Conservation (phyloP, 2,329 filamentous ascomycete genomes). For the Penicillium capsulatum region DNA sequence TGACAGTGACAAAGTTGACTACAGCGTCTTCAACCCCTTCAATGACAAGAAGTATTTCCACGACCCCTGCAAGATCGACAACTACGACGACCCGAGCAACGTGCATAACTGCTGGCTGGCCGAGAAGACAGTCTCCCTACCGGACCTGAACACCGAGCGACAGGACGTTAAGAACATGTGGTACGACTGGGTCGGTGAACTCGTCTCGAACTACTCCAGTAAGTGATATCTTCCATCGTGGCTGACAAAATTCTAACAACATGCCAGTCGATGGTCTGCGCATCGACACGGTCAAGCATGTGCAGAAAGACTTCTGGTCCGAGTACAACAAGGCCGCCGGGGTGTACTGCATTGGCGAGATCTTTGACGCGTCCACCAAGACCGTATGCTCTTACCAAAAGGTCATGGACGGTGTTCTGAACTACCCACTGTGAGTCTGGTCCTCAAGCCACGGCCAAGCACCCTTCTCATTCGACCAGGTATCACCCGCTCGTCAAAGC, state of each 20-base stretch:
- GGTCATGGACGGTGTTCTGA: slow-evolving; percentile 44
- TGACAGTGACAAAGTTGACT: slow-evolving; percentile 20
- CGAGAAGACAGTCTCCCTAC: slow-evolving; percentile 44
- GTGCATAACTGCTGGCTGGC: slow-evolving; percentile 51
- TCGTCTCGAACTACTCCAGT: slow-evolving; percentile 43
- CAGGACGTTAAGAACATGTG: slow-evolving; percentile 39
- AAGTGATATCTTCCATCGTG: not conserved
- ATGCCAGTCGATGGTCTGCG: slow-evolving; percentile 48
- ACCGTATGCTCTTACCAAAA: slow-evolving; percentile 43
- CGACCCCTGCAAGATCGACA: slow-evolving; percentile 37
- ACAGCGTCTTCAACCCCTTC: slow-evolving; percentile 27
- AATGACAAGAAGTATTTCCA: slow-evolving; percentile 27
- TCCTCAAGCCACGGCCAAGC: not conserved
- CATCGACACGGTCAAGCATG: slow-evolving; percentile 48
- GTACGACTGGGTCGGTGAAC: slow-evolving; percentile 38
- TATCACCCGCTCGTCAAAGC: slow-evolving; percentile 36
- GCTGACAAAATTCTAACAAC: not conserved
- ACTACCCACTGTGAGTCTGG: slow-evolving; percentile 37
- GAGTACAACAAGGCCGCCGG: slow-evolving; percentile 36
- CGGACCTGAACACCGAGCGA: slow-evolving; percentile 47
- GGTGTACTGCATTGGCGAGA: slow-evolving; percentile 48
- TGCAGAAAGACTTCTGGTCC: slow-evolving; percentile 42
- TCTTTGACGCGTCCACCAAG: slow-evolving; percentile 36
- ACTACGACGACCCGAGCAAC: slow-evolving; percentile 52
- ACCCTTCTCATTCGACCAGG: slow-evolving; percentile 15